Percentiles rank a stretch among this genome's conserved stretches.
Conservation (phyloP, 208 protist genomes). For the Leishmania tarentolae region DNA sequence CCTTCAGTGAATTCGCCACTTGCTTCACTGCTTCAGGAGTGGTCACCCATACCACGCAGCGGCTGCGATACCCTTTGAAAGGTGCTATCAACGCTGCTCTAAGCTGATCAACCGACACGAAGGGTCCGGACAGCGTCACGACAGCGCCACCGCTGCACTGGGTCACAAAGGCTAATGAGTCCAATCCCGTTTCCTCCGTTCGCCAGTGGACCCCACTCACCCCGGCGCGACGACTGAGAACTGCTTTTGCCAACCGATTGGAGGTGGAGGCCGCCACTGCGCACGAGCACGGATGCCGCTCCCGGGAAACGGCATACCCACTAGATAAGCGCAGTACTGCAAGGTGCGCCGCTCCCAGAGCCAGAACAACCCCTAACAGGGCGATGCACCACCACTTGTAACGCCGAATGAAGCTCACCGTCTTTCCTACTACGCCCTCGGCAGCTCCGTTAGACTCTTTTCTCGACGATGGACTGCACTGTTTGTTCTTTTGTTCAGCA, state of each 20-base stretch:
- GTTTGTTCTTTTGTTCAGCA: neutral
- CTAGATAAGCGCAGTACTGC: neutral
- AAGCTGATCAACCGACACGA: constrained; percentile 26
- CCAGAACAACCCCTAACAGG: neutral
- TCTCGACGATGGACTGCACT: neutral
- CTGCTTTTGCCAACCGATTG: constrained; percentile 27
- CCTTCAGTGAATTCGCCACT: constrained; percentile 61
- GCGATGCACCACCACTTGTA: neutral
- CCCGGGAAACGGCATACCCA: neutral
- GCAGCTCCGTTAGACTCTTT: neutral
- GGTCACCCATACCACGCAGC: constrained; percentile 65
- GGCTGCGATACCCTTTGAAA: constrained; percentile 4
- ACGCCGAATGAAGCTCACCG: neutral
- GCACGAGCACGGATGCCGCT: constrained; percentile 25
- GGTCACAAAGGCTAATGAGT: constrained; percentile 15
- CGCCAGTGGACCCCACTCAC: constrained; percentile 44
- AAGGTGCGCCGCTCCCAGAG: neutral
- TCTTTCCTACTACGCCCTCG: neutral
- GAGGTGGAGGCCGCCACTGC: constrained; percentile 4
- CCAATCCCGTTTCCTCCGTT: neutral
- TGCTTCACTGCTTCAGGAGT: constrained; percentile 27
- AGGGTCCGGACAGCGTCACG: constrained; percentile 2
- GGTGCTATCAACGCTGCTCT: constrained; percentile 25
- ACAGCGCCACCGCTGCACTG: constrained; percentile 17
- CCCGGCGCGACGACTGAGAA: constrained; percentile 32